These are phyloP conservation scores for Bacidia rubella DNA, from an alignment of 495 filamentous ascomycete genomes.

Conservation along the genomic window DNA sequence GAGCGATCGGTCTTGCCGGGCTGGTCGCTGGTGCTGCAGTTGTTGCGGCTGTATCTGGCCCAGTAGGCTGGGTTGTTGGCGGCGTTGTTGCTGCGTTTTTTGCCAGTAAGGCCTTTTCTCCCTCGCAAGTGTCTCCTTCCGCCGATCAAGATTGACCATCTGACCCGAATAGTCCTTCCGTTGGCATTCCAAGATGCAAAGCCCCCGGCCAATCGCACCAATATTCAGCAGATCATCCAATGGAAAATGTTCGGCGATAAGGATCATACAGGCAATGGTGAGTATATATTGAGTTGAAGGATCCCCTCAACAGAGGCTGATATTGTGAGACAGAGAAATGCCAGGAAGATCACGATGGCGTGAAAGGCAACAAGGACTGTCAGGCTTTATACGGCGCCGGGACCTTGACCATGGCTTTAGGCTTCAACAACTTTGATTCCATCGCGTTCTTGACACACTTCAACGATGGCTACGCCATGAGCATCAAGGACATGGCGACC, in stretches of 20 bases:
- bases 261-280: constrained; percentile 7
- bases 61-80: constrained; percentile 9
- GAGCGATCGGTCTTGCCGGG: constrained; percentile 7
- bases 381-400: constrained; percentile 7
- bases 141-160: neutral
- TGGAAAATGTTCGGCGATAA: constrained; percentile 10
- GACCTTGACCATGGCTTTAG: constrained; percentile 5
- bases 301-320: neutral
- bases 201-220: neutral
- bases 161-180: constrained; percentile 4
- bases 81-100: constrained; percentile 7
- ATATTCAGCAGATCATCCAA: constrained; percentile 9
- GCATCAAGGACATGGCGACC: constrained; percentile 9
- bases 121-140: neutral
- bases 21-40: neutral
- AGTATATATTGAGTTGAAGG: neutral
- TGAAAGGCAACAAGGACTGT: constrained; percentile 7
- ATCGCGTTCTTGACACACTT: constrained; percentile 12
- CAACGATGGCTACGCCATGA: constrained; percentile 12
- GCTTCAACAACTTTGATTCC: constrained; percentile 11
- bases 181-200: constrained; percentile 4
- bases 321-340: constrained; percentile 8
- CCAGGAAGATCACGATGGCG: constrained; percentile 3
- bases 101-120: constrained; percentile 2
- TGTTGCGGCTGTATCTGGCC: neutral